Conservation (phyloP, 2,329 filamentous ascomycete genomes). For the Ophiostoma piceae region DNA sequence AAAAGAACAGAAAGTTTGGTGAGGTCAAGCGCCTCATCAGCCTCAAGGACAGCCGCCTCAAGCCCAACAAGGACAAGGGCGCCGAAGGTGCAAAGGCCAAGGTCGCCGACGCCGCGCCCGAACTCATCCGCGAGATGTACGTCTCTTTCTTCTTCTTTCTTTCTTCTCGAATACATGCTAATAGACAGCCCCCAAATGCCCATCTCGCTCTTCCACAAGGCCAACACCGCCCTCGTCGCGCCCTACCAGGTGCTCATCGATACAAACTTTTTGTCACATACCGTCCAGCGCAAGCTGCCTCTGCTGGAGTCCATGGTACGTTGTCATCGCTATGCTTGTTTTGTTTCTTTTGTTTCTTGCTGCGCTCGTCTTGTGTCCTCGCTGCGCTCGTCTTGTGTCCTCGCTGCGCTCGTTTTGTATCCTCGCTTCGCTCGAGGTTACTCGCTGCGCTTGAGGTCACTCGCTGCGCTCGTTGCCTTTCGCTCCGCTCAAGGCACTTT, state of each 20-base stretch:
- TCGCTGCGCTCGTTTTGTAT: too few relatives aligned
- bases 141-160: neutral
- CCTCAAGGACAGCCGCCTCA: slow-evolving; percentile 71
- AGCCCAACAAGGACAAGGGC: slow-evolving; percentile 67
- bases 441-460: too few relatives aligned
- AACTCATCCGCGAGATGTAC: slow-evolving; percentile 28
- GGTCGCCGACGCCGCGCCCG: slow-evolving; percentile 32
- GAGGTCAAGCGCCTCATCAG: slow-evolving; percentile 73
- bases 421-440: too few relatives aligned
- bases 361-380: neutral
- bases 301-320: slow-evolving; percentile 66
- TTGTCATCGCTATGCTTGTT: slow-evolving; percentile 46
- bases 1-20: slow-evolving; percentile 89
- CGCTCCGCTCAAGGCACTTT: too few relatives aligned
- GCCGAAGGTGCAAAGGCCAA: slow-evolving; percentile 45
- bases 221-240: slow-evolving; percentile 29
- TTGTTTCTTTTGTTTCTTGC: neutral
- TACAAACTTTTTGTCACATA: slow-evolving; percentile 78
- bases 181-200: slow-evolving; percentile 27
- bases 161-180: neutral
- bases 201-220: slow-evolving; percentile 30
- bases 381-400: too few relatives aligned
- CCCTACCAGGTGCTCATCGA: slow-evolving; percentile 30
- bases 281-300: slow-evolving; percentile 80
- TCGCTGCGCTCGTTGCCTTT: too few relatives aligned